Percentiles rank a stretch among this genome's conserved stretches.
phyloP scores from a whole-genome alignment of 805 yeast genomes.

The Brettanomyces anomalus region DNA sequence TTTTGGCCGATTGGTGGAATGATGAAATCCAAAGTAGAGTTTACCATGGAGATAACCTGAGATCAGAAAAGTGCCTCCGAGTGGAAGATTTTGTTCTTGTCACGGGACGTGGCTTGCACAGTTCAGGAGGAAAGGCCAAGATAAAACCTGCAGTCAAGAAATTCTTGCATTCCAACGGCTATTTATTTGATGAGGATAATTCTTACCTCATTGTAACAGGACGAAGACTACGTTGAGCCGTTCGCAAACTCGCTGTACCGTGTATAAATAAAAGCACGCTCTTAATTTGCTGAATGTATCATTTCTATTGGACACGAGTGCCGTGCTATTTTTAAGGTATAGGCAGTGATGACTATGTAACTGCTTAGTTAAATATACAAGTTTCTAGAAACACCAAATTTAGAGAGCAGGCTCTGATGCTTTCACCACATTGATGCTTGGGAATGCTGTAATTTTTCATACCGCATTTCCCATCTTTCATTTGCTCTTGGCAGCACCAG shows the following conservation, averaged over 20 bases:
- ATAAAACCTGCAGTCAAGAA: conserved; percentile 35
- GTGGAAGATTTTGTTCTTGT: conserved; percentile 38
- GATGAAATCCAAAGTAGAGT: conserved; percentile 40
- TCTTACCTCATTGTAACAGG: conserved; percentile 39
- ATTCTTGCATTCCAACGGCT: conserved; percentile 29
- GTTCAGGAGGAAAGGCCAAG: conserved; percentile 45
- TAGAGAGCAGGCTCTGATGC: no score
- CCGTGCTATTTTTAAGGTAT: neutral
- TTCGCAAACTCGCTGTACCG: no score
- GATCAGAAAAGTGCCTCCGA: conserved; percentile 27
- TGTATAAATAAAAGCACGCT: neutral
- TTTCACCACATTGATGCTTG: no score
- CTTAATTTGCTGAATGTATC: neutral
- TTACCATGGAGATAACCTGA: conserved; percentile 28
- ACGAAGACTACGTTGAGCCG: conserved; percentile 14
- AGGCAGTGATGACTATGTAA: neutral
- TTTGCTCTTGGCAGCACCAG: neutral
- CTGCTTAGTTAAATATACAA: conserved; percentile 3
- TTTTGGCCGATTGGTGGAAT: conserved; percentile 53
- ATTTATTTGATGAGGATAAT: conserved; percentile 36
- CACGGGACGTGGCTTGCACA: conserved; percentile 69
- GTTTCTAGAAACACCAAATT: no score
- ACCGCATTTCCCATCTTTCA: no score
- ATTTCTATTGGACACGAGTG: neutral
- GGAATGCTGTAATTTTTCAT: no score